A percentile compares a stretch with the other conserved stretches of the same genome.
These are phyloP conservation scores for Melaleuca alternifolia DNA, from an alignment of 345 rosid species.

Conservation along the genomic window DNA sequence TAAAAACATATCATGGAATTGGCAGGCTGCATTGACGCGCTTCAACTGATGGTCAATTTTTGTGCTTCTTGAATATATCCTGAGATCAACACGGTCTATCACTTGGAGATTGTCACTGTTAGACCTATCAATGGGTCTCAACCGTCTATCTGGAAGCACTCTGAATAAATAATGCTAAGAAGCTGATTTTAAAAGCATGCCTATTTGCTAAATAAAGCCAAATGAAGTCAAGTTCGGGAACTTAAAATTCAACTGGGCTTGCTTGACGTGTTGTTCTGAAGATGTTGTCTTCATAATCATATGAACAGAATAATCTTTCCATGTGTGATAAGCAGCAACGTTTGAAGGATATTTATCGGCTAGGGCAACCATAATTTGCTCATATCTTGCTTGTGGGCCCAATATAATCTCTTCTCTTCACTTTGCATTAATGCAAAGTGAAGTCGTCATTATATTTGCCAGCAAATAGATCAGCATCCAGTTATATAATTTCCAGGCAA, in stretches of 20 bases:
- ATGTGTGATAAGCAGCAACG: slow-evolving; percentile 83
- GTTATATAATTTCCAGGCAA: not conserved
- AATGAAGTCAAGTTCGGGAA: not conserved
- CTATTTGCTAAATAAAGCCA: not conserved
- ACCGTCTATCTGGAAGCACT: not conserved
- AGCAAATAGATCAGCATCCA: not conserved
- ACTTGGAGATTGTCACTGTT: not conserved
- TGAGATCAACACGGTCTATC: not conserved
- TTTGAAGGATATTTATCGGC: slow-evolving; percentile 76
- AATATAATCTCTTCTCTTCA: slow-evolving; percentile 56
- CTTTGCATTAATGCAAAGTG: not conserved
- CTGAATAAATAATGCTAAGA: not conserved
- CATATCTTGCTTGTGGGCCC: slow-evolving; percentile 52
- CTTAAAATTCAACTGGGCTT: not conserved
- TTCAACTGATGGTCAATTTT: not conserved
- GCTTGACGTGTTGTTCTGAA: not conserved
- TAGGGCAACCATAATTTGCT: slow-evolving; percentile 43
- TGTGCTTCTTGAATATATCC: not conserved
- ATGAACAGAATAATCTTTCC: slow-evolving; percentile 20
- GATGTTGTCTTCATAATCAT: not conserved
- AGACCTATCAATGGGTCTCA: not conserved
- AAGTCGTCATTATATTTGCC: not conserved
- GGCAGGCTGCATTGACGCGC: not conserved
- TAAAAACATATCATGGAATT: not conserved
- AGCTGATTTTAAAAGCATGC: not conserved